Base-by-base conservation (phyloP, 2,329 filamentous ascomycete species). In the Calonectria montana region DNA sequence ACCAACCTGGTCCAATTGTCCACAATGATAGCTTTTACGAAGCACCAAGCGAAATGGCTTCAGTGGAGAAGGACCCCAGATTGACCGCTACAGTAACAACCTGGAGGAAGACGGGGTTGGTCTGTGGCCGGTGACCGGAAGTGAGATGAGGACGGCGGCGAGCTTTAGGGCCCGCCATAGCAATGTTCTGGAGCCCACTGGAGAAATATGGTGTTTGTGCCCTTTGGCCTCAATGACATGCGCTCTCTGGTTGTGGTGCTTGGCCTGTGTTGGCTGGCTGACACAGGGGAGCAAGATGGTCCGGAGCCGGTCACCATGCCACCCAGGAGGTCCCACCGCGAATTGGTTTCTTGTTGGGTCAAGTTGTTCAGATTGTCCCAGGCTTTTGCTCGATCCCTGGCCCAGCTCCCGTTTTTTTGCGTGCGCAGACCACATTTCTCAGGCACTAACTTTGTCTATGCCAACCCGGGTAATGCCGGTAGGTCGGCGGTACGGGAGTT, bases 401-500 rank as follows among this genome's bases (percentile, higher is more conserved):
- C 62, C 67, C 62, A 69, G n/a, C 45, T 61, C 35, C 45, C 50
- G 35, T 71, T 59, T 59, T 48, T 59, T 23, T 39, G 13, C 7
- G 21, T 5, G 35, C 9, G 50, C 45, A 68, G 37, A 71, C 76
- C 76, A n/a, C 67, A 78, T 76, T 73, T 74, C 74, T 78, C 70
- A 78, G 76, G 76, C 76, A 78, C 62, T 70, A 77, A 78, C 65
- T 67, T 55, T 71, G 50, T 35, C 69, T 61, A 59, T 68, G 69
- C 65, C 61, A 73, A 73, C 76, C 77, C 77, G 77, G 77, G 73
- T 79, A 79, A 79, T 79, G 78, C 77, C 77, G 77, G 77, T 76
- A 69, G 70, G 75, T 79, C 77, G 77, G 77, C 70, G 77, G 77
- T 79, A 75, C 77, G 77, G 77, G 76, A 79, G 74, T 78, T 77